Conservation (phyloP, 257 asterid genomes). For the Nicotiana sylvestris region DNA sequence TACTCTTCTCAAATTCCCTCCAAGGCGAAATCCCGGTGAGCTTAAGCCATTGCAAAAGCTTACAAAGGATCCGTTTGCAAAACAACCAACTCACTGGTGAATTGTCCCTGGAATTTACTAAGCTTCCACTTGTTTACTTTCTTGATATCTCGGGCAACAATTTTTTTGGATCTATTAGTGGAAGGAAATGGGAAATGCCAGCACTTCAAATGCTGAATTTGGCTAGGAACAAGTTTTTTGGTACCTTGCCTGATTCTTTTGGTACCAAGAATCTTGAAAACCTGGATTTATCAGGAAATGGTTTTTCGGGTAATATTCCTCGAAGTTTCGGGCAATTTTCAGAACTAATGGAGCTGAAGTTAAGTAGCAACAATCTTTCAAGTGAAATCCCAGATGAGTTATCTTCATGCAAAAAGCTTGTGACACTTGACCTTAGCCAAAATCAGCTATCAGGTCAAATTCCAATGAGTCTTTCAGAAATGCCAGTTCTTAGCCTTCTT, state of each 20-base stretch:
- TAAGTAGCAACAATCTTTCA: conserved; percentile 44
- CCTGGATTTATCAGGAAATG: conserved; percentile 59
- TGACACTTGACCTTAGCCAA: conserved; percentile 55
- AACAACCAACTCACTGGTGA: conserved; percentile 54
- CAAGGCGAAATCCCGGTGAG: conserved; percentile 54
- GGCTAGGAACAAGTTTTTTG: conserved; percentile 47
- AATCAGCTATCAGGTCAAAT: conserved; percentile 55
- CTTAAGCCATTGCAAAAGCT: conserved; percentile 51
- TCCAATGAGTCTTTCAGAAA: conserved; percentile 48
- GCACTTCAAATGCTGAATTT: conserved; percentile 73
- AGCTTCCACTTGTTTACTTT: conserved; percentile 62
- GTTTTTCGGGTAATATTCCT: conserved; percentile 53
- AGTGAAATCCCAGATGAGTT: conserved; percentile 62
- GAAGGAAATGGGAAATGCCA: conserved; percentile 63
- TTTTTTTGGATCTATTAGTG: conserved; percentile 45
- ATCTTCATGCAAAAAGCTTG: conserved; percentile 64
- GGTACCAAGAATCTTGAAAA: conserved; percentile 60
- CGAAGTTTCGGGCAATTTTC: conserved; percentile 36
- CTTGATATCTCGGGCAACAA: conserved; percentile 61
- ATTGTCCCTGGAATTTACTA: conserved; percentile 37
- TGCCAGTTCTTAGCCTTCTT: conserved; percentile 79
- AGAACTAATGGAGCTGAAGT: conserved; percentile 47
- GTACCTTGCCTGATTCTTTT: conserved; percentile 46
- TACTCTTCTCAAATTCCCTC: conserved; percentile 71
- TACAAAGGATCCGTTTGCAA: conserved; percentile 66